Base-by-base conservation (phyloP, 176 grass and related monocot species). In the Rhynchospora breviuscula region DNA sequence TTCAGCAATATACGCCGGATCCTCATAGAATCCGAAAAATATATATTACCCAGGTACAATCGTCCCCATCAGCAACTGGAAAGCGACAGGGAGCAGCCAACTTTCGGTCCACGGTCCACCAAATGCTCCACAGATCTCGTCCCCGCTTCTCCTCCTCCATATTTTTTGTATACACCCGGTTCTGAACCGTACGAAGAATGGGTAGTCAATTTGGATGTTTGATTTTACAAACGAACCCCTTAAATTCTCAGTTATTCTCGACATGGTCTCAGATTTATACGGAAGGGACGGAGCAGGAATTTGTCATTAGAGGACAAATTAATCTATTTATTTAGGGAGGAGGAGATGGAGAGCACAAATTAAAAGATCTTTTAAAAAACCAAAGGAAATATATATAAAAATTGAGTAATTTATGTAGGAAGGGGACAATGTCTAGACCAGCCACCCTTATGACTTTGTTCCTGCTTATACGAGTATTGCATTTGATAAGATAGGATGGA, bases 51-150 rank as follows among this genome's bases (percentile, higher is more conserved):
- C 7, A 48, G 6, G 46, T 29, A 79, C 31, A 7, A 79, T 79
- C 76, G 52, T 57, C 76, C 31, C 23, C 18, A 49, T 72, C 69
- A 73, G 69, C 69, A 73, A 6, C 22, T 9, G 0, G 56, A 81
- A 81, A 81, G 56, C 35, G 58, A 81, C 56, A 81, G 18, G 4
- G 14, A 81, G 56, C 79, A 81, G 79, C 52, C 25, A 49, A 81
- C 79, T 81, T 81, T 81, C 79, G 79, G 79, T 81, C 82, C 49
- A 73, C 53, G 79, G 79, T 81, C 82, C 49, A 73, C 53, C 78
- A 25, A 58, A 73, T 71, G 46, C 47, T 84, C 25, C 67, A 51
- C 68, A 49, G 9, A 11, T 72, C 68, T 49, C 44, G 68, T 72
- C 44, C 8, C 3, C n/a, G 69, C 69, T 35, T 49, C 17, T 58